These are phyloP conservation scores for Talaromyces stipitatus DNA, from an alignment of 495 filamentous ascomycete species.

Conservation along the genomic window DNA sequence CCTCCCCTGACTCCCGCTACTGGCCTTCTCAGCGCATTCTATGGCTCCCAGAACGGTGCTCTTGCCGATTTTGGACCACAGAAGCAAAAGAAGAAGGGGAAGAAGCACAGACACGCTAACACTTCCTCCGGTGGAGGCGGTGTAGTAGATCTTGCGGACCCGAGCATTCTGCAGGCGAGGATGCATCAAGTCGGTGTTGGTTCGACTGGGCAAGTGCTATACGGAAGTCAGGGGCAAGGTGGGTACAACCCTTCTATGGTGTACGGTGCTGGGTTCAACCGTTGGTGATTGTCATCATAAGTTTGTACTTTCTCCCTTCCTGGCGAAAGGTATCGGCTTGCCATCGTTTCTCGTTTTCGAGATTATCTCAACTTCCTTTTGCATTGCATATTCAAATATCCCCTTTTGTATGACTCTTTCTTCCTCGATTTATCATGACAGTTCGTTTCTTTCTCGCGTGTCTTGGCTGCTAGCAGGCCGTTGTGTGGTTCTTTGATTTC, in stretches of 20 bases:
- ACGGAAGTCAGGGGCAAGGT: constrained; percentile 93
- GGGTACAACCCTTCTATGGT: constrained; percentile 88
- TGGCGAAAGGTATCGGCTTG: constrained; percentile 8
- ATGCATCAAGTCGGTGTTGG: constrained; percentile 78
- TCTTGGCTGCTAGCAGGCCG: background rate
- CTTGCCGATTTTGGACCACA: constrained; percentile 75
- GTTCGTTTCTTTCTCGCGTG: background rate
- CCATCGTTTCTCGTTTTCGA: constrained; percentile 2
- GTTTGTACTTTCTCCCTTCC: background rate
- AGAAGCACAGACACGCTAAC: constrained; percentile 99
- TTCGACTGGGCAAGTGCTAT: constrained; percentile 71
- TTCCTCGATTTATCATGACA: constrained; percentile 2
- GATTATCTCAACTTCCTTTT: background rate
- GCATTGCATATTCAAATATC: constrained; percentile 2
- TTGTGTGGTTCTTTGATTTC: background rate
- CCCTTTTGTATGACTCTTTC: constrained; percentile 8
- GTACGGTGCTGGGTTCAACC: constrained; percentile 69
- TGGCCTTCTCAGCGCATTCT: constrained; percentile 82
- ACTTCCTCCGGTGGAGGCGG: constrained; percentile 98
- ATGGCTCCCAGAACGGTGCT: constrained; percentile 74
- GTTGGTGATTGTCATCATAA: constrained; percentile 54
- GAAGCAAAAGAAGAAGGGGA: constrained; percentile 99
- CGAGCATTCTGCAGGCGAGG: constrained; percentile 97
- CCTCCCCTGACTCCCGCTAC: constrained; percentile 84
- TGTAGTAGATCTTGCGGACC: constrained; percentile 99